Percentiles rank a stretch among this genome's conserved stretches.
Evolutionary conservation across 139 green algal genomes (phyloP).

Genomic region (Auxenochlorella protothecoides): DNA sequence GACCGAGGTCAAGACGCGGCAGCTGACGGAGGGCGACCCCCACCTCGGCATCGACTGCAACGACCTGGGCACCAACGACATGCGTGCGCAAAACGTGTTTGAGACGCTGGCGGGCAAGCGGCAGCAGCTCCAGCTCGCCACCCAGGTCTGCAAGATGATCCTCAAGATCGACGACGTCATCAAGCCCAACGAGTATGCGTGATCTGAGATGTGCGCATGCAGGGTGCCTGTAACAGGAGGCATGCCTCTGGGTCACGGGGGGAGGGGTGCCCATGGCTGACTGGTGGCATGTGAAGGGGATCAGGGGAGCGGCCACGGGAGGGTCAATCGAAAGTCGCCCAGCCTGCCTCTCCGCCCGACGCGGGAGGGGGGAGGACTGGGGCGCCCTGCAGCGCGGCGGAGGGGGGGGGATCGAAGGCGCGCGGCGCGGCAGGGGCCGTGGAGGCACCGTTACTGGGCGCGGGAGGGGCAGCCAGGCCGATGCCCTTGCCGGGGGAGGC

Average conservation of each 20-base stretch:
- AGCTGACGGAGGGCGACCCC: constrained; percentile 76
- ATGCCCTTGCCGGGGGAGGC: too few species aligned
- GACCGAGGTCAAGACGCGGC: constrained; percentile 59
- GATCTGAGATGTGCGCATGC: not conserved
- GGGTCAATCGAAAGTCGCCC: constrained; percentile 27
- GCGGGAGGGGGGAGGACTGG: not conserved
- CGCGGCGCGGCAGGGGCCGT: too few species aligned
- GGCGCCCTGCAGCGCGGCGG: too few species aligned
- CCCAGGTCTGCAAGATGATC: constrained; percentile 99
- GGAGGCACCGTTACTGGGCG: too few species aligned
- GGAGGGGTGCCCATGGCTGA: not conserved
- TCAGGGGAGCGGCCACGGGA: too few species aligned
- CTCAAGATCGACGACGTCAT: constrained; percentile 99
- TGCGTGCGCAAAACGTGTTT: constrained; percentile 97
- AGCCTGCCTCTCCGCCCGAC: not conserved
- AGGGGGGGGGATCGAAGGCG: too few species aligned
- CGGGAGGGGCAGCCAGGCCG: too few species aligned
- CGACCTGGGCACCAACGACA: constrained; percentile 92
- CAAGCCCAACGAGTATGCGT: constrained; percentile 44
- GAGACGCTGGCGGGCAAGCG: constrained; percentile 97
- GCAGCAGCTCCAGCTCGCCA: constrained; percentile 97
- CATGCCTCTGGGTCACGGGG: not conserved
- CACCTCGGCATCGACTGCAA: constrained; percentile 97
- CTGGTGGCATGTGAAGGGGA: not conserved
- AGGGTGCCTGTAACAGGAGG: not conserved